Conservation (phyloP, 1,139 yeast genomes). For the Geotrichum histeridarum region DNA sequence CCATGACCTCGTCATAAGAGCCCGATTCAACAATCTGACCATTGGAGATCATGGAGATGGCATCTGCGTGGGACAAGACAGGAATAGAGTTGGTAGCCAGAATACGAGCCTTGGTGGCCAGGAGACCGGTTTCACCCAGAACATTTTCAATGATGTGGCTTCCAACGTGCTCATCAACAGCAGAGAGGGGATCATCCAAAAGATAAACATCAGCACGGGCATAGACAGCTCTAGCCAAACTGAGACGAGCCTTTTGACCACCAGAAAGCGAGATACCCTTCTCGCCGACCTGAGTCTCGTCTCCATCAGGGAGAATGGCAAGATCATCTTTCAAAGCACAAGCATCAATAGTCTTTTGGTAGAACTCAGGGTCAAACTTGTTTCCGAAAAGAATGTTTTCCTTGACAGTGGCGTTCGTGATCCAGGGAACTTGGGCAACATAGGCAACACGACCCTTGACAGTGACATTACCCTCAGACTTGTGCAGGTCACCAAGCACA, state of each 20-base stretch:
- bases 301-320: slow-evolving; percentile 72
- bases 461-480: slow-evolving; percentile 57
- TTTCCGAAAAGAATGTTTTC: slow-evolving; percentile 80
- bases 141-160: slow-evolving; percentile 57
- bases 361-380: slow-evolving; percentile 61
- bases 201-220: slow-evolving; percentile 76
- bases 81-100: slow-evolving; percentile 77
- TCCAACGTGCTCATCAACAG: slow-evolving; percentile 84
- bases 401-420: slow-evolving; percentile 65
- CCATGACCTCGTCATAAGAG: slow-evolving; percentile 29
- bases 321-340: slow-evolving; percentile 72
- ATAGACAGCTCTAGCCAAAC: slow-evolving; percentile 84
- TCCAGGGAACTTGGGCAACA: slow-evolving; percentile 80
- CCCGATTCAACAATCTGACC: slow-evolving; percentile 48
- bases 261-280: slow-evolving; percentile 86
- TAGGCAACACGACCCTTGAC: slow-evolving; percentile 71
- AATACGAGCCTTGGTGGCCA: slow-evolving; percentile 65
- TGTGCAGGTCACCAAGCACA: slow-evolving; percentile 54
- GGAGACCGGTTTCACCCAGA: slow-evolving; percentile 58
- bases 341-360: slow-evolving; percentile 63
- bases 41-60: slow-evolving; percentile 54
- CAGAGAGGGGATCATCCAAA: slow-evolving; percentile 74
- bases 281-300: slow-evolving; percentile 81
- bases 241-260: slow-evolving; percentile 84
- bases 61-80: slow-evolving; percentile 63